Conservation (phyloP, 1,139 yeast genomes). For the Pichia inconspicua region DNA sequence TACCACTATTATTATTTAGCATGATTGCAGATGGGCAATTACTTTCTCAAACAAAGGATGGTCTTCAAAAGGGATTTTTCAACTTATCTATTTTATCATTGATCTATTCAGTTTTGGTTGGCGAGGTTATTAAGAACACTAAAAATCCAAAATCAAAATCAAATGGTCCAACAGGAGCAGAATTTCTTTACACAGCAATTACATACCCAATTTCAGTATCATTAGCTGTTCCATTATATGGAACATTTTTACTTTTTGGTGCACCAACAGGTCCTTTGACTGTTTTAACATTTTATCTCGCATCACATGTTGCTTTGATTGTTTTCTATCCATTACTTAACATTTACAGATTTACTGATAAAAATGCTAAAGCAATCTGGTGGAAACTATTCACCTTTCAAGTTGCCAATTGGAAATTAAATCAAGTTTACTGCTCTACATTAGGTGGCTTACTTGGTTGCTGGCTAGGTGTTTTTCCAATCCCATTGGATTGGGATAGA, state of each 20-base stretch:
- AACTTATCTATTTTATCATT: conserved; percentile 10
- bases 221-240: conserved; percentile 46
- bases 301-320: conserved; percentile 59
- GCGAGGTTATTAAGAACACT: conserved; percentile 12
- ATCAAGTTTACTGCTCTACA: conserved; percentile 36
- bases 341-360: conserved; percentile 32
- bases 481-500: conserved; percentile 96
- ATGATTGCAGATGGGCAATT: conserved; percentile 21
- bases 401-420: conserved; percentile 24
- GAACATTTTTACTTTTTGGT: conserved; percentile 62
- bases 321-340: conserved; percentile 58
- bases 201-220: conserved; percentile 34
- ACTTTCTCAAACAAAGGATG: conserved; percentile 9
- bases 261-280: conserved; percentile 64
- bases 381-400: conserved; percentile 24
- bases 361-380: conserved; percentile 26
- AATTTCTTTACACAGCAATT: conserved; percentile 21
- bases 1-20: conserved; percentile 29
- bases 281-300: conserved; percentile 53
- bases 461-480: conserved; percentile 91
- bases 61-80: conserved; percentile 13
- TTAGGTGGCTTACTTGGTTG: conserved; percentile 61
- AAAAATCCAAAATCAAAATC: conserved; percentile 11
- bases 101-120: conserved; percentile 13
- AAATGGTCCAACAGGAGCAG: conserved; percentile 21